A percentile compares a stretch with the other conserved stretches of the same genome.
Conservation (phyloP, 805 yeast genomes). For the Saccharomycopsis javanensis region DNA sequence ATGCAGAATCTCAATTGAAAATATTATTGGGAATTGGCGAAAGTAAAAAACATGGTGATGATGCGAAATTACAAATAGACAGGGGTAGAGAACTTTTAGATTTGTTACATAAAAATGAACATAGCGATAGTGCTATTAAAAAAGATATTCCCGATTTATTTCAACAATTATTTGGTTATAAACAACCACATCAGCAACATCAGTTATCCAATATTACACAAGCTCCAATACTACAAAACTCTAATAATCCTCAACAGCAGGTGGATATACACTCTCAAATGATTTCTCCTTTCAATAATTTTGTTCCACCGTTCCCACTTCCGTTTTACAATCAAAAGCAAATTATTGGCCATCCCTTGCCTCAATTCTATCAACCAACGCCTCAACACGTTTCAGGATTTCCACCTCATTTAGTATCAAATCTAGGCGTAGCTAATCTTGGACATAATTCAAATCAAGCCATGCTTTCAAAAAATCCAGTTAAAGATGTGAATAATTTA, state of each 20-base stretch:
- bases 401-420: slow-evolving; percentile 1
- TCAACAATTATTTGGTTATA: slow-evolving; percentile 6
- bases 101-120: slow-evolving; percentile 35
- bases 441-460: slow-evolving; percentile 4
- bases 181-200: neutral
- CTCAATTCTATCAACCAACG: neutral
- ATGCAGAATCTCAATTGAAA: slow-evolving; percentile 60
- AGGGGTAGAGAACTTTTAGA: slow-evolving; percentile 73
- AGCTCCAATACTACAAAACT: slow-evolving; percentile 1
- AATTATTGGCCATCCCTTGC: slow-evolving; percentile 9
- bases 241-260: neutral
- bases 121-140: neutral
- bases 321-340: slow-evolving; percentile 21
- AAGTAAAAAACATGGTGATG: slow-evolving; percentile 24
- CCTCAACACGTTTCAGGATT: slow-evolving; percentile 14
- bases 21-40: slow-evolving; percentile 48
- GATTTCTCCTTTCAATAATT: neutral
- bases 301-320: neutral
- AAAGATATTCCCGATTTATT: slow-evolving; percentile 9
- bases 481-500: neutral
- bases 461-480: neutral
- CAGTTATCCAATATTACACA: slow-evolving; percentile 21
- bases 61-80: slow-evolving; percentile 31
- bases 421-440: neutral
- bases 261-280: neutral